Percentiles rank a stretch among this genome's conserved stretches.
Evolutionary conservation across 176 grass and related monocot species (phyloP).

Genomic region (Aegilops longissima): DNA sequence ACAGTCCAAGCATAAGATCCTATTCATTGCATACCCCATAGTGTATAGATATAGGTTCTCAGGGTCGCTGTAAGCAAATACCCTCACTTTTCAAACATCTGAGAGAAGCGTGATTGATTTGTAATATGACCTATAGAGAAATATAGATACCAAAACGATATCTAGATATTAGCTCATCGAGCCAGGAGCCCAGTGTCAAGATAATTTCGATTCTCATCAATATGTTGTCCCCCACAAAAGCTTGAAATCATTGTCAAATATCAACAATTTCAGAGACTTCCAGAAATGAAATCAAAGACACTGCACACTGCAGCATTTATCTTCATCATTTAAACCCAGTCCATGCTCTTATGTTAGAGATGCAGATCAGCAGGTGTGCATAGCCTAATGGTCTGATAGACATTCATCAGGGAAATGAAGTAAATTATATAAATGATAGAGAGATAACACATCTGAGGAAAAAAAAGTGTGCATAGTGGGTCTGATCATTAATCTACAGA

Average conservation of each 20-base stretch:
- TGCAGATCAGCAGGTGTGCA: conserved; percentile 4
- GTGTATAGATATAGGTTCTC: not conserved
- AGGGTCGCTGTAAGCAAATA: not conserved
- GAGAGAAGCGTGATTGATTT: not conserved
- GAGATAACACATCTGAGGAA: not conserved
- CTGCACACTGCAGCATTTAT: not conserved
- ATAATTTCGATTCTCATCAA: not conserved
- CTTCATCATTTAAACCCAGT: not conserved
- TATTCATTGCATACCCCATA: not conserved
- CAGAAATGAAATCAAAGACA: not conserved
- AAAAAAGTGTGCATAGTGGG: not conserved
- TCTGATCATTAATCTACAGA: not conserved
- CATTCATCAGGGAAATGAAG: not conserved
- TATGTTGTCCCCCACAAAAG: not conserved
- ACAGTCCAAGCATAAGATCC: not conserved
- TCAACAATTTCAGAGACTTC: not conserved
- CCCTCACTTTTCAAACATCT: conserved; percentile 5
- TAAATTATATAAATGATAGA: not conserved
- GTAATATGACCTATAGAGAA: not conserved
- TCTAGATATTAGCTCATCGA: conserved; percentile 5
- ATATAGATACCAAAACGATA: not conserved
- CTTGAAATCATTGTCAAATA: not conserved
- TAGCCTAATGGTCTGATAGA: conserved; percentile 2
- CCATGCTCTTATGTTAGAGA: not conserved
- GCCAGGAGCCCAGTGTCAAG: not conserved